Evolutionary conservation across 2,329 filamentous ascomycete genomes (phyloP), one percentile per base, ranked within the genome.

Genomic region (Colletotrichum tropicicola): DNA sequence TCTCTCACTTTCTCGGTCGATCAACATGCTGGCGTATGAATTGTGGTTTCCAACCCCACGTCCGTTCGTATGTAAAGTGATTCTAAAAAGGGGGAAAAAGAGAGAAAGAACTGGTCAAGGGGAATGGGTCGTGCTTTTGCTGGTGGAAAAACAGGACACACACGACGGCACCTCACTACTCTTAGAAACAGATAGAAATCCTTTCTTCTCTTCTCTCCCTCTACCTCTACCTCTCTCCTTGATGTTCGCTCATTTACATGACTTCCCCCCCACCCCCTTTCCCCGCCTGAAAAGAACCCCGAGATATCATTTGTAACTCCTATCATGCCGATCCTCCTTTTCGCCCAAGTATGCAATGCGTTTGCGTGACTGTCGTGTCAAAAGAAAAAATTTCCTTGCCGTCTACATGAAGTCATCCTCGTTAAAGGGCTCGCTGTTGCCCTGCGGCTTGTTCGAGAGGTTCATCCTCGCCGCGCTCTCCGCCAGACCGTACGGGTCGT

Each of bases 351-450:
- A n/a, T n/a, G n/a, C n/a, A n/a, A n/a, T n/a, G n/a, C n/a, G n/a
- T n/a, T n/a, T n/a, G n/a, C n/a, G n/a, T n/a, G n/a, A n/a, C n/a
- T n/a, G n/a, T n/a, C n/a, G n/a, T n/a, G n/a, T n/a, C 15, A 43
- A 43, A 43, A 10, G 5, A 43, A 19, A 43, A 43, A 1, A 43
- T 21, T 17, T 4, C 8, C 4, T 35, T 35, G 30, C 30, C 21
- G 12, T 70, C 66, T 76, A 79, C 80, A 83, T 83, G 17, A 83
- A 83, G 63, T 81, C 77, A 43, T 83, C 81, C 63, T 82, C 80
- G 15, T 81, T 72, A 54, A 73, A 79, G 10, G 66, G 70, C 67
- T 73, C 64, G 25, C 61, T 68, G 43, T 71, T 73, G 8, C 75
- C 76, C 56, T 48, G 59, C 17, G 41, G 45, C 8, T 41, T 55